Percentiles rank a stretch among this genome's conserved stretches.
Evolutionary conservation across 2,329 filamentous ascomycete species (phyloP).

Genomic region (Xylariaceae sp.): DNA sequence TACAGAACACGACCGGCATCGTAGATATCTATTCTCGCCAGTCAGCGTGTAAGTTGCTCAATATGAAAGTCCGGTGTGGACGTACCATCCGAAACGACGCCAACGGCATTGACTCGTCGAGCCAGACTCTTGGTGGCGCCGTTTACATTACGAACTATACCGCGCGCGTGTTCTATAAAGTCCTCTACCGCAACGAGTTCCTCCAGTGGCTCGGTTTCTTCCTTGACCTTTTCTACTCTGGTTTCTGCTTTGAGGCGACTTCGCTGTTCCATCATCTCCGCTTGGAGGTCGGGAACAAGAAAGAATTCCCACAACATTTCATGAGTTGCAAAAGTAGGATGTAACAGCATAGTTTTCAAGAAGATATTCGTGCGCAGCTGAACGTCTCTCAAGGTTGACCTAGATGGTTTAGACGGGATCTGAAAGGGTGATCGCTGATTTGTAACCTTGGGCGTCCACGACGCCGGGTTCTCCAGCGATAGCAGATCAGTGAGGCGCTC

Average conservation of each 20-base stretch:
- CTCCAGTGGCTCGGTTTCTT: slow-evolving; percentile 80
- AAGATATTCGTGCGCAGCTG: slow-evolving; percentile 85
- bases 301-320: slow-evolving; percentile 99
- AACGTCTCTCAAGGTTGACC: slow-evolving; percentile 78
- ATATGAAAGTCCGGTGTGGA: not conserved
- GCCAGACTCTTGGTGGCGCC: slow-evolving; percentile 77
- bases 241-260: slow-evolving; percentile 81
- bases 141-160: slow-evolving; percentile 81
- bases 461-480: slow-evolving; percentile 84
- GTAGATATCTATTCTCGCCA: slow-evolving; percentile 52
- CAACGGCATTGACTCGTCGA: slow-evolving; percentile 68
- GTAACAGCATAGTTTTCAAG: slow-evolving; percentile 74
- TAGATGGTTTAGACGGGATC: slow-evolving; percentile 84
- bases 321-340: slow-evolving; percentile 90
- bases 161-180: slow-evolving; percentile 84
- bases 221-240: slow-evolving; percentile 74
- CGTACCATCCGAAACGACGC: slow-evolving; percentile 57
- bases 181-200: slow-evolving; percentile 86
- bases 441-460: slow-evolving; percentile 79
- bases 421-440: slow-evolving; percentile 84
- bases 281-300: slow-evolving; percentile 86
- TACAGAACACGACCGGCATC: slow-evolving; percentile 57
- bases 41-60: slow-evolving; percentile 1
- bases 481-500: slow-evolving; percentile 82
- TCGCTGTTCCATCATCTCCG: slow-evolving; percentile 82